Base-by-base conservation (phyloP, 768 basidiomycete genomes). In the Trametes punicea region DNA sequence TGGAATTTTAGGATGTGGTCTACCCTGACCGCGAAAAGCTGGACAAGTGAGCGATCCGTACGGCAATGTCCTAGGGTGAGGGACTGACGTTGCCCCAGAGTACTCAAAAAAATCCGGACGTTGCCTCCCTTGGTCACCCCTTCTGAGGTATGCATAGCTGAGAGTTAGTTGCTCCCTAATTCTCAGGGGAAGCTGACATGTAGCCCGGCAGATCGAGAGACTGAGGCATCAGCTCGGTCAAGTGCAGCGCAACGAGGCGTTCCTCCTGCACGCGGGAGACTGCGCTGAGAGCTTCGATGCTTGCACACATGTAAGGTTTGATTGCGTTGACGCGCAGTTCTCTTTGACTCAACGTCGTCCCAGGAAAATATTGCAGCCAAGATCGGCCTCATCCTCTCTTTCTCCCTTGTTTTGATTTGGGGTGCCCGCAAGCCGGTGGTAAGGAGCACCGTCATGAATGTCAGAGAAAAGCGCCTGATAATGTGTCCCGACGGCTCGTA, bases 231-330 rank as follows among this genome's bases (percentile, higher is more conserved):
- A 95, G 59, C 75, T 98, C 18, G 74, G 78, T 30, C 83, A 83
- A 31, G 93, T 95, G 2, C 88, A 97, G 63, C 78, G 78, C 18
- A 90, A 92, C 59, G 84, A 95, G 65, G 93, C 93, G 0, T 98
- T 99, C 72, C 77, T 99, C 33, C 80, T 99, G 2, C 97, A 99
- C 59, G 97, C 97, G 0, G 97, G 97, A 2, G 97, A 99, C 66
- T 99, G 97, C 65, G 94, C 93, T n/a, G 92, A 95, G 70, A 88
- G 90, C 69, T 95, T 96, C 65, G 88, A 90, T 63, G 92, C 91
- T 0, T 94, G 92, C 68, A 93, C 90, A 0, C 83, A 91, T 59
- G 90, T 75, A 34, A 21, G 46, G 30, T 38, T 6, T 38, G 53
- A 31, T 51, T 31, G 26, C 7, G 13, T 16, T 15, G 30, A 29